Percentiles rank a stretch among this genome's conserved stretches.
Conservation (phyloP, 768 basidiomycete genomes). For the Daedalea quercina region DNA sequence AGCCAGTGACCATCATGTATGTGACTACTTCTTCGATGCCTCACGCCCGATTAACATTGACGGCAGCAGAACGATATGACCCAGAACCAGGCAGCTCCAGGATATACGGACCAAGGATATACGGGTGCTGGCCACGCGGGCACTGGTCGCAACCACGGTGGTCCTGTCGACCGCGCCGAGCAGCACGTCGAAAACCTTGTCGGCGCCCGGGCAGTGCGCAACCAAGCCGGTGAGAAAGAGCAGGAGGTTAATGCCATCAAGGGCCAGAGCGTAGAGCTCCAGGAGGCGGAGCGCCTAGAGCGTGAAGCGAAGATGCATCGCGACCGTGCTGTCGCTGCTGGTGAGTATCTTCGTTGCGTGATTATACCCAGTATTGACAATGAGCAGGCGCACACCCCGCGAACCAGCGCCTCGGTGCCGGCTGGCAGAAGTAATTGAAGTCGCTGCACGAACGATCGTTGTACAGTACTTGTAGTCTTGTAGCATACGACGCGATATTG, state of each 20-base stretch:
- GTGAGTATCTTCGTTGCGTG: slow-evolving; percentile 17
- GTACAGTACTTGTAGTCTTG: slow-evolving; percentile 5
- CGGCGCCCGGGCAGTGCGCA: slow-evolving; percentile 40
- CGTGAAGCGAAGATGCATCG: slow-evolving; percentile 40
- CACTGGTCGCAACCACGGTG: not conserved
- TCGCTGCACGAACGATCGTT: not conserved
- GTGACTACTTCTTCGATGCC: too few relatives aligned
- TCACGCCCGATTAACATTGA: not conserved
- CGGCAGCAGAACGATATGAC: not conserved
- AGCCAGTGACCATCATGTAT: not conserved
- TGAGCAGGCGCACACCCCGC: not conserved
- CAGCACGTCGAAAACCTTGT: slow-evolving; percentile 15
- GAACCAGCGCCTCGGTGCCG: slow-evolving; percentile 2
- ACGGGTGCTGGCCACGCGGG: not conserved
- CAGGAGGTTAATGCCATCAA: slow-evolving; percentile 42
- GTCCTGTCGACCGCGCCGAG: not conserved
- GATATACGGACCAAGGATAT: not conserved
- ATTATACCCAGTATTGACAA: not conserved
- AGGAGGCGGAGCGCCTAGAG: slow-evolving; percentile 49
- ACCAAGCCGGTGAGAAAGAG: slow-evolving; percentile 45
- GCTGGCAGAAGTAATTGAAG: not conserved
- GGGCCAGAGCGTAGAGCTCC: slow-evolving; percentile 40
- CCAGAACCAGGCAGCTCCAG: not conserved
- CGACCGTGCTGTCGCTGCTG: slow-evolving; percentile 47
- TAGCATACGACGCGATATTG: not conserved